Percentiles rank a stretch among this genome's conserved stretches.
These are phyloP conservation scores for Musa schizocarpa DNA, from an alignment of 176 grass and related monocot genomes.

Conservation along the genomic window DNA sequence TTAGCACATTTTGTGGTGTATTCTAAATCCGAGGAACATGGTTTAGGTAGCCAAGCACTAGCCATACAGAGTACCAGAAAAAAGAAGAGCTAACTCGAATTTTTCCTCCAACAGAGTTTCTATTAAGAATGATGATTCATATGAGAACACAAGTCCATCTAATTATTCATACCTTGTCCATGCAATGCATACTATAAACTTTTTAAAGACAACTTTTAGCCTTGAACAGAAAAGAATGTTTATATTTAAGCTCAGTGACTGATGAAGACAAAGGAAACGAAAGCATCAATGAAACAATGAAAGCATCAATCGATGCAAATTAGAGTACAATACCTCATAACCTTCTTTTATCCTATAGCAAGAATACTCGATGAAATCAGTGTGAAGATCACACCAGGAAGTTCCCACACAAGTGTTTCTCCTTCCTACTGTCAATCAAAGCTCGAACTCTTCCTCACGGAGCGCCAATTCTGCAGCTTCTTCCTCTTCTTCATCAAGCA, in stretches of 20 bases:
- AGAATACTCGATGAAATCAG: neutral
- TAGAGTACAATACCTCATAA: neutral
- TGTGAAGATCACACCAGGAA: neutral
- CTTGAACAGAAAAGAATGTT: neutral
- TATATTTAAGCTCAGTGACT: neutral
- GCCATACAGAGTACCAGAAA: neutral
- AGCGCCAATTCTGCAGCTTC: slow-evolving; percentile 77
- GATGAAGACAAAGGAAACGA: neutral
- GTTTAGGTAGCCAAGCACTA: too few relatives aligned
- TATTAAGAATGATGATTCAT: too few relatives aligned
- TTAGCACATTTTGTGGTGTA: too few relatives aligned
- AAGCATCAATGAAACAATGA: neutral
- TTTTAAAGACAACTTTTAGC: neutral
- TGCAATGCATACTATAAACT: too few relatives aligned
- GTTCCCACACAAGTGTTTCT: neutral
- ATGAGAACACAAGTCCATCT: too few relatives aligned
- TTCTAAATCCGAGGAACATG: too few relatives aligned
- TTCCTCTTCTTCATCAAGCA: slow-evolving; percentile 77
- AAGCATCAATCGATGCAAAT: neutral
- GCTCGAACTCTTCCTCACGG: slow-evolving; percentile 94
- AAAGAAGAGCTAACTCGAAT: neutral
- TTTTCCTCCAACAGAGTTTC: too few relatives aligned
- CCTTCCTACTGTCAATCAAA: slow-evolving; percentile 21
- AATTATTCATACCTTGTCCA: neutral
- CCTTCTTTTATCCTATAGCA: neutral